Evolutionary conservation across 2,329 filamentous ascomycete genomes (phyloP), one percentile per base, ranked within the genome.

Genomic region (Tympanopsis confertula): DNA sequence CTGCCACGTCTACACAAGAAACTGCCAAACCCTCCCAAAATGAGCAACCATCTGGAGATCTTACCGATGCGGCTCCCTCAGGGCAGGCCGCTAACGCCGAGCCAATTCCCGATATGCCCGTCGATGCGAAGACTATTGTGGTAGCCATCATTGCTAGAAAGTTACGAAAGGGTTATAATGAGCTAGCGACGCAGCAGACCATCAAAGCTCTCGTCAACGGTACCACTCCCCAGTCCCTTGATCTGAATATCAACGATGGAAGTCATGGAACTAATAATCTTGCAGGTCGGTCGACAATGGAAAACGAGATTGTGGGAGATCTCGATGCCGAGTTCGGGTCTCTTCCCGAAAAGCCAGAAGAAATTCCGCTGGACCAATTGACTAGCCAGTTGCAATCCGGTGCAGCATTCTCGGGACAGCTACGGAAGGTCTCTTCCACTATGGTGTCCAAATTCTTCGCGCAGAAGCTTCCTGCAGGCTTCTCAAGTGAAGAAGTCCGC

Each of bases 391-490:
- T 98, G 83, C 91, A 98, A 65, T n/a, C n/a, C n/a, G n/a, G n/a
- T n/a, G 81, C 86, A 35, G 96, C 89, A n/a, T 98, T 98, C 66
- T 91, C 95, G 63, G 91, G 91, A 49, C 89, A 94, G 65, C 78
- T 98, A 43, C 91, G 91, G 60, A 98, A 98, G 66, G 88, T 95
- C 50, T 94, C 91, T 1, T 82, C 85, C 38, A 93, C 88, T 3
- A 74, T 98, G 40, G 82, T 98, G 57, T 91, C 91, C 36, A 82
- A 91, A 49, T 69, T 98, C 57, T 91, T 98, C 32, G 96, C 91
- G 2, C 95, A 91, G 20, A 98, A 98, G 67, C 96, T 98, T 91
- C 91, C 91, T 36, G 91, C 89, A 66, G 91, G 91, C 44, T 98
- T 98, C 76, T 98, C 96, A 60, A 96, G 95, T 59, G 96, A 89